Base-by-base conservation (phyloP, 805 yeast species). In the Hagleromyces aurorensis region DNA sequence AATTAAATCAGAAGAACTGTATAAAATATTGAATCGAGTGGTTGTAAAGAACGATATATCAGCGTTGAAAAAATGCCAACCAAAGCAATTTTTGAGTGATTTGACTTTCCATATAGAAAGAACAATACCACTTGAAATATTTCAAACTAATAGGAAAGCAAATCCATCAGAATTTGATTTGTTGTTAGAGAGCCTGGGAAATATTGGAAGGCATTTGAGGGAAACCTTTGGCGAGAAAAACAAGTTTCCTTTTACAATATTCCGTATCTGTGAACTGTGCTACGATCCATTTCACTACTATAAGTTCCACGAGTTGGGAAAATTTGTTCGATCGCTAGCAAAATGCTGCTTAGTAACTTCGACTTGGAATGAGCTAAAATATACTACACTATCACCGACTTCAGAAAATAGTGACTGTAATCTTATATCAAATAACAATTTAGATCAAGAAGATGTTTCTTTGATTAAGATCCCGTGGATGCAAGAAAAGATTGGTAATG, bases 231-330 rank as follows among this genome's bases (percentile, higher is more conserved):
- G 39, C 6, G 15, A 23, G 2, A 35, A 38, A 7, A 29, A 37
- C 10, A 30, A 19, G n/a, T 46, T 40, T 6, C 78, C 78, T 2
- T 72, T 70, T 42, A 71, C 75, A 0, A 56, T 70, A 2, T 37
- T 59, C 8, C 41, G 78, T 31, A 43, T 72, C 1, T 61, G 71
- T 12, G 77, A 72, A 42, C 30, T 72, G 7, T 38, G 70, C 5
- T 32, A 47, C n/a, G 57, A 60, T 27, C 75, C 77, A 3, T 55
- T 59, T 21, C 58, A 58, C 11, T 64, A 62, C 40, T 57, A 53
- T 23, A 51, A 54, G 12, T 46, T 52, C 4, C 43, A 37, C 13
- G 61, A 54, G 15, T 30, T 65, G 1, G 39, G 48, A n/a, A 71
- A 72, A 42, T 70, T 61, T 40, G 51, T 68, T 16, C 57, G 65